Evolutionary conservation across 306 rosid genomes (phyloP).

Genomic region (Notholithocarpus densiflorus): DNA sequence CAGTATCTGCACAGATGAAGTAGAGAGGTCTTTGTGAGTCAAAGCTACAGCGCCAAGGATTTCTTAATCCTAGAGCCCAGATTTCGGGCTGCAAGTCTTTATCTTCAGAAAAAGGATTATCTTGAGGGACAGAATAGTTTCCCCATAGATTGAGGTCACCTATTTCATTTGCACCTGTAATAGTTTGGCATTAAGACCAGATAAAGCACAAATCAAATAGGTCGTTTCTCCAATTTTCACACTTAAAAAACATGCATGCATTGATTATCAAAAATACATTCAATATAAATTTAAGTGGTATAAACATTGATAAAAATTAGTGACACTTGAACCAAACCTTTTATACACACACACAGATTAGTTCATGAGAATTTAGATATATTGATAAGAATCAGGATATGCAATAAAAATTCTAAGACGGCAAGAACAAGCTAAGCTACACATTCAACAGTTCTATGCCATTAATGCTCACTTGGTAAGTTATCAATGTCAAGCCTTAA

Average conservation of each 20-base stretch:
- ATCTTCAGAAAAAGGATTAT: conserved; percentile 35
- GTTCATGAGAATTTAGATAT: too few relatives aligned
- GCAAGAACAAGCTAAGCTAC: background rate
- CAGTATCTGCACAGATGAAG: conserved; percentile 40
- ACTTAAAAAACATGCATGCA: too few relatives aligned
- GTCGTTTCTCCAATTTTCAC: too few relatives aligned
- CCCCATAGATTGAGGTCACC: conserved; percentile 27
- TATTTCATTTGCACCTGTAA: conserved; percentile 30
- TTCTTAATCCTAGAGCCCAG: conserved; percentile 37
- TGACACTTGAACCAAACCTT: too few relatives aligned
- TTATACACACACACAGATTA: too few relatives aligned
- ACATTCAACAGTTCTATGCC: background rate
- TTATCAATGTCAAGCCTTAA: conserved; percentile 39
- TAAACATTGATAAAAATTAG: too few relatives aligned
- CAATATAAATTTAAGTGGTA: too few relatives aligned
- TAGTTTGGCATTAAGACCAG: background rate
- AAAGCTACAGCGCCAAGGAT: conserved; percentile 49
- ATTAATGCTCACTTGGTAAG: conserved; percentile 34
- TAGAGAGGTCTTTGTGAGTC: conserved; percentile 38
- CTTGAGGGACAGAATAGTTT: conserved; percentile 34
- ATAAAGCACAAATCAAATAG: background rate
- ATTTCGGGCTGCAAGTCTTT: conserved; percentile 32
- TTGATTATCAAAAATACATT: too few relatives aligned
- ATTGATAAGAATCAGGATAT: too few relatives aligned
- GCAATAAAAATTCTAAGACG: background rate